Conservation (phyloP, 345 rosid genomes). For the Schrenkiella parvula region DNA sequence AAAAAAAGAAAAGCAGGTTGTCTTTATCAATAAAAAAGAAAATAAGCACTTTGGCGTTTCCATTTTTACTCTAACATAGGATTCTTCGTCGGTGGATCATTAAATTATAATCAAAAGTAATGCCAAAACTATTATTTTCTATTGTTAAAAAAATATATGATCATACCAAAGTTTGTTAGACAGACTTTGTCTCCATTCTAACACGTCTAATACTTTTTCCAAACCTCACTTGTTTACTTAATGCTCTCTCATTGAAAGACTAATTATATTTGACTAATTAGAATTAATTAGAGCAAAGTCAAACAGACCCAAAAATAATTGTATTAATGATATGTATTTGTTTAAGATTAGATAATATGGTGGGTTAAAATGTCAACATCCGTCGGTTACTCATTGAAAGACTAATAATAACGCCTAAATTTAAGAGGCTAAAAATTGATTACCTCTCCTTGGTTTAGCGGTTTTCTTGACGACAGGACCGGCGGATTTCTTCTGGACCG, state of each 20-base stretch:
- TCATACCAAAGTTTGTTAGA: constrained; percentile 18
- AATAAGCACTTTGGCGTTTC: not conserved
- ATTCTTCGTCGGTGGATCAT: constrained; percentile 36
- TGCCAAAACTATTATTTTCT: not conserved
- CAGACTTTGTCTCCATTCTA: constrained; percentile 23
- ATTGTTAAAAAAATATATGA: too few relatives aligned
- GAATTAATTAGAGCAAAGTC: not conserved
- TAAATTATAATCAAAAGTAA: constrained; percentile 7
- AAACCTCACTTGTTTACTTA: constrained; percentile 14
- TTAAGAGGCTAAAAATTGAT: not conserved
- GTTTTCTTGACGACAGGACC: constrained; percentile 37
- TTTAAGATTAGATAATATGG: not conserved
- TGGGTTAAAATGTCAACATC: constrained; percentile 19
- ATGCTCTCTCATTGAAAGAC: constrained; percentile 3
- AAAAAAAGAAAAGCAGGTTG: not conserved
- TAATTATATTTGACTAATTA: constrained; percentile 13
- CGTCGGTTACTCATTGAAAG: too few relatives aligned
- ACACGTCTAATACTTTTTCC: constrained; percentile 4
- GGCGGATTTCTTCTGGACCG: constrained; percentile 23
- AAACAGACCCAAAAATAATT: too few relatives aligned
- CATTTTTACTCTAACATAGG: constrained; percentile 12
- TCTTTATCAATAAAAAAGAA: not conserved
- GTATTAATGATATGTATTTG: not conserved
- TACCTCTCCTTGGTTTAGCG: constrained; percentile 68
- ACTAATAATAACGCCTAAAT: not conserved